Conservation (phyloP, 495 filamentous ascomycete genomes). For the Aspergillus ellipticus region DNA sequence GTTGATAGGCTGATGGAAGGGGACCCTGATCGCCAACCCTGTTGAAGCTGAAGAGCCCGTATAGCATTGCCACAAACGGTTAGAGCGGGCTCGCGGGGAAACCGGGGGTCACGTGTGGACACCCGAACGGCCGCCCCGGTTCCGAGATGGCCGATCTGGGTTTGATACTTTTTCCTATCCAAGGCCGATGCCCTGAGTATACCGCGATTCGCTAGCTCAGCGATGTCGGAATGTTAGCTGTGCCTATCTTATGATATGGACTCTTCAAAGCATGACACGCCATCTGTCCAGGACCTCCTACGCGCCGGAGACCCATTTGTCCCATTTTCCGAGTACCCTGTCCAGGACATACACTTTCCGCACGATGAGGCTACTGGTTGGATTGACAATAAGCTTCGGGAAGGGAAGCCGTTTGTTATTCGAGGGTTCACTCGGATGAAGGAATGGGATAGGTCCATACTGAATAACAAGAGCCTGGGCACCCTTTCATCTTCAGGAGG, state of each 20-base stretch:
- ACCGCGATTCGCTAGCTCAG: not conserved
- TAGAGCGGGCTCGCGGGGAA: not conserved
- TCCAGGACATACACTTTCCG: constrained; percentile 2
- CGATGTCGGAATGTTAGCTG: not conserved
- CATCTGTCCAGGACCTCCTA: constrained; percentile 13
- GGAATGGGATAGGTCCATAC: constrained; percentile 4
- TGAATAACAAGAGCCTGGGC: constrained; percentile 13
- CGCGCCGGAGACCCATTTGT: constrained; percentile 14
- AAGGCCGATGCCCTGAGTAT: not conserved
- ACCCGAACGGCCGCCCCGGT: not conserved
- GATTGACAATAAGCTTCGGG: constrained; percentile 12
- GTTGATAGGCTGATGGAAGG: no score
- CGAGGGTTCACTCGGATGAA: constrained; percentile 10
- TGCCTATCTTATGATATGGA: constrained; percentile 8
- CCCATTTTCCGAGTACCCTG: constrained; percentile 22
- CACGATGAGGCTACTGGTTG: constrained; percentile 1
- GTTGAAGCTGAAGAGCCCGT: no score
- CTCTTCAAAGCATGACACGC: not conserved
- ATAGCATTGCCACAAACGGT: not conserved
- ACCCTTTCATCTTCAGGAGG: constrained; percentile 15
- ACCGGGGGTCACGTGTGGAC: constrained; percentile 4
- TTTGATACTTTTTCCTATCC: not conserved
- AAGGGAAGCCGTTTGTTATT: constrained; percentile 17
- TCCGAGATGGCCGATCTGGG: constrained; percentile 4
- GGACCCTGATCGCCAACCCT: no score